Evolutionary conservation across 2,329 filamentous ascomycete genomes (phyloP).

Genomic region (Xylaria sp.): DNA sequence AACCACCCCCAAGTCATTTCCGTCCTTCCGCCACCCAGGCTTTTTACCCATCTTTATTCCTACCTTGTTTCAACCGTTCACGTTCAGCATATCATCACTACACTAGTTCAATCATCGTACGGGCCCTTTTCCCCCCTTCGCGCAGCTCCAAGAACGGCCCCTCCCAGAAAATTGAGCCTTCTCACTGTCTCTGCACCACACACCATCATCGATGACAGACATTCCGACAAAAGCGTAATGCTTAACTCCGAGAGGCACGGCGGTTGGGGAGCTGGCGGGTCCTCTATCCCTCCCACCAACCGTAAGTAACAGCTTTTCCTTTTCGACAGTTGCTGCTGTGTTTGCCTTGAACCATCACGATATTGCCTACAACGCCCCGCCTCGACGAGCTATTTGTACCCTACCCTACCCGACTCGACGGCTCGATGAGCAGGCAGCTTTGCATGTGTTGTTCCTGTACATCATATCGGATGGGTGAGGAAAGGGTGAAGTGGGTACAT

Average conservation of each 20-base stretch:
- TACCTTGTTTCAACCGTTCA: conserved; percentile 1
- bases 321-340: conserved; percentile 19
- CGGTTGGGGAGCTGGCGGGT: conserved; percentile 30
- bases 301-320: conserved; percentile 35
- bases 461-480: background rate
- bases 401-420: background rate
- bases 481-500: background rate
- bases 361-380: background rate
- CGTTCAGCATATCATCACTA: conserved; percentile 3
- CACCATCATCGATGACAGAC: conserved; percentile 28
- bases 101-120: background rate
- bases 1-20: background rate
- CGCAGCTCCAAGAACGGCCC: background rate
- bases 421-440: background rate
- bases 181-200: background rate
- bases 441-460: background rate
- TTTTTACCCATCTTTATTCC: background rate
- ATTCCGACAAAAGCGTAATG: conserved; percentile 28
- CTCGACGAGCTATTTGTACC: conserved; percentile 5
- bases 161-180: conserved; percentile 2
- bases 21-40: conserved; percentile 1
- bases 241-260: conserved; percentile 31
- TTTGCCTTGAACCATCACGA: conserved; percentile 1
- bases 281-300: conserved; percentile 27
- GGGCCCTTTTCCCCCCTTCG: conserved; percentile 4